Evolutionary conservation across 805 yeast genomes (phyloP), one percentile per base, ranked within the genome.

Genomic region (Zygosaccharomyces siamensis): DNA sequence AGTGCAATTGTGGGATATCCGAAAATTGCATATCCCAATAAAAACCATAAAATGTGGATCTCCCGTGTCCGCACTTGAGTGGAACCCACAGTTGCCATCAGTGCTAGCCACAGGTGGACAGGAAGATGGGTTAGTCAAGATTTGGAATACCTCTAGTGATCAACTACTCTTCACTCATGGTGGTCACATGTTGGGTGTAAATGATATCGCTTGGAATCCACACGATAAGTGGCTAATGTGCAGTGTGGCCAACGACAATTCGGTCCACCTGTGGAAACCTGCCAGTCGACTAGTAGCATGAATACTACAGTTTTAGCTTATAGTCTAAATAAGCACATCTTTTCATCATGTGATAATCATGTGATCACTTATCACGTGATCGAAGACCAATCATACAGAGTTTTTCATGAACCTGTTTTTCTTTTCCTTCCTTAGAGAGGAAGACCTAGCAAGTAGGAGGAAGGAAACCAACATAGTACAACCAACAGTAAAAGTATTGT

Each of bases 241-340:
- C 3, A 81, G 89, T 59, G 92, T 86, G 4, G 80, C 88, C 0
- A 89, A 85, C 58, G 97, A 90, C 61, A 90, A 90, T 62, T 79
- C 90, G 1, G 69, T 89, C n/a, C 97, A 90, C 53, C 66, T 89
- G 2, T 90, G 96, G 95, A 79, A 76, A 58, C 95, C 96, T 0
- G 64, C 76, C 2, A 57, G 51, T 31, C 57, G 66, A 30, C 45
- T 71, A 21, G 68, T 77, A 6, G 63, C 55, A 36, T 14, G 32
- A 44, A 36, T 18, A 39, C 16, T 40, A 18, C n/a, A 21, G 11
- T 3, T 27, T 6, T 12, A 6, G 18, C n/a, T 10, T 39, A 23
- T 39, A 39, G 10, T 39, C n/a, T 27, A 28, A 16, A 26, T 38
- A 20, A 26, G 28, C 28, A 26, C 11, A 7, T 33, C 27, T 26